Evolutionary conservation across 2,329 filamentous ascomycete species (phyloP), one percentile per base, ranked within the genome.

Genomic region (Trichoderma sp.): DNA sequence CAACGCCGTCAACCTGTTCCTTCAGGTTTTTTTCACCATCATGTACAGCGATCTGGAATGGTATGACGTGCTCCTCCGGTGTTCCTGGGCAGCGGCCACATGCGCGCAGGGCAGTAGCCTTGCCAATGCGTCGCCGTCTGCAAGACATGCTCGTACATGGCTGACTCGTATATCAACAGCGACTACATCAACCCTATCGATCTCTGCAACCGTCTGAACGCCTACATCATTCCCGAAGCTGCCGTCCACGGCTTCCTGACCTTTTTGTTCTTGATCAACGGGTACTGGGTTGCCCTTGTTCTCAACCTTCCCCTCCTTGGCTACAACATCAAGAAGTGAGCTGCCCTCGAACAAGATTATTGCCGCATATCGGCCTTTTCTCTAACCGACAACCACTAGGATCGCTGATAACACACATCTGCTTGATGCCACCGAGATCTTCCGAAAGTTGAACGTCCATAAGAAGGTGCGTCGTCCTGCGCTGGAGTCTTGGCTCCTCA

Each of bases 121-220:
- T 45, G 34, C 22, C 52, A 39, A 68, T 58, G 71, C 71, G 67
- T 70, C 53, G 67, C 70, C 53, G 69, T 68, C 66, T 39, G n/a
- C 35, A 22, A 17, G 13, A 32, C 17, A n/a, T 7, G 42, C 12
- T 32, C 50, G 52, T 35, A 35, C 42, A 17, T 39, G 34, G 58
- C 70, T 71, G 59, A 68, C 48, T 17, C 19, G 42, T 39, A 42
- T 54, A 9, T 7, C 25, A 13, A 42, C 29, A 97, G 93, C 84
- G 95, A 99, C 84, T 99, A 99, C 84, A 99, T 99, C 84, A 99
- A 99, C 86, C 95, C 95, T 54, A 99, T 99, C 84, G 95, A 99
- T 77, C 94, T 99, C 73, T 99, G 95, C 91, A 99, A 99, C 90
- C 94, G 95, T 76, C 91, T 99, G 74, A 99, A 99, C 87, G 96